Conservation (phyloP, 306 rosid species). For the Acacia crassicarpa region DNA sequence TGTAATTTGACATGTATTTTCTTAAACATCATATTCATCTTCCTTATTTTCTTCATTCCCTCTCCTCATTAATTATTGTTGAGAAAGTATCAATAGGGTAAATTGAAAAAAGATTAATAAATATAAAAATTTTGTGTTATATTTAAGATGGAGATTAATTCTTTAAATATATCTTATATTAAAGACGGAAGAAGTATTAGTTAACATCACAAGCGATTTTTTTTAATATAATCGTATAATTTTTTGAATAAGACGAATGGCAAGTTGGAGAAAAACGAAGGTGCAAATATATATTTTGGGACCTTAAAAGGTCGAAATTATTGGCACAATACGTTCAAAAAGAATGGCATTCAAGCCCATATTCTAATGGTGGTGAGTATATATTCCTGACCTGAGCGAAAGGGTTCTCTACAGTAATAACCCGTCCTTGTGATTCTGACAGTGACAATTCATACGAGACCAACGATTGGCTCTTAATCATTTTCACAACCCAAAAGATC, state of each 20-base stretch:
- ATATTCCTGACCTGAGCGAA: constrained; percentile 6
- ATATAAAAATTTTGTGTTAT: too few species aligned
- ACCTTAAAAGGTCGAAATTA: background rate
- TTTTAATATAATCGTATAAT: background rate
- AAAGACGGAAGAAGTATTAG: background rate
- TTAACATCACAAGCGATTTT: background rate
- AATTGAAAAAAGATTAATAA: too few species aligned
- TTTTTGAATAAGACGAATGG: background rate
- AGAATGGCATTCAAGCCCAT: background rate
- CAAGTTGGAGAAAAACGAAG: background rate
- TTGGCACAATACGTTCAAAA: background rate
- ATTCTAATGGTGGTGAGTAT: background rate
- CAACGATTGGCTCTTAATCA: constrained; percentile 10
- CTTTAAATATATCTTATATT: too few species aligned
- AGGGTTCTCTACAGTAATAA: constrained; percentile 7
- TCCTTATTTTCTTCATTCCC: too few species aligned
- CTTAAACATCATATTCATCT: too few species aligned
- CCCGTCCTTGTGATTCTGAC: background rate
- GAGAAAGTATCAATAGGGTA: too few species aligned
- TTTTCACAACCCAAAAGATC: background rate
- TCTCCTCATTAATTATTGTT: too few species aligned
- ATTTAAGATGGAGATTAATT: too few species aligned
- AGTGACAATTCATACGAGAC: constrained; percentile 7
- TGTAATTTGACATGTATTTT: too few species aligned
- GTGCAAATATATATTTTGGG: background rate